A percentile compares a stretch with the other conserved stretches of the same genome.
These are phyloP conservation scores for Pseudogymnoascus sp. DNA, from an alignment of 2,329 filamentous ascomycete genomes.

Conservation along the genomic window DNA sequence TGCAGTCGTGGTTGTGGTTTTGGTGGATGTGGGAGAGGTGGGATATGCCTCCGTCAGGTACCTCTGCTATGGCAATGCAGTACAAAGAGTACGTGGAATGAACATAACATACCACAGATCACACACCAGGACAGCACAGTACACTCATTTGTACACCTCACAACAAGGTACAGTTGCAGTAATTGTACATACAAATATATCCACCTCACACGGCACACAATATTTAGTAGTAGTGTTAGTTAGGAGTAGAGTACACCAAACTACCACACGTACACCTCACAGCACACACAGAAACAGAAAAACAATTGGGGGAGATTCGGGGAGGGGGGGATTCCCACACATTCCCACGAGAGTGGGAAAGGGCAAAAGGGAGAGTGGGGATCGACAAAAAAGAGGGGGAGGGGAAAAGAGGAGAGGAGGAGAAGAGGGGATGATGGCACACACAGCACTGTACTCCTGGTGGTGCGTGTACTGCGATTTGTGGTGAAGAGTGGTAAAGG, in stretches of 20 bases:
- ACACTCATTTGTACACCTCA: background rate
- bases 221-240: background rate
- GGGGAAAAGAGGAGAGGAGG: background rate
- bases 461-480: background rate
- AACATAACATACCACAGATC: background rate
- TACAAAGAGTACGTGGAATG: background rate
- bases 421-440: background rate
- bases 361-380: background rate
- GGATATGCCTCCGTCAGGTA: background rate
- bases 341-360: background rate
- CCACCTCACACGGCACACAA: background rate
- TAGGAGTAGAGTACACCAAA: background rate
- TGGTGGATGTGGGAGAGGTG: background rate
- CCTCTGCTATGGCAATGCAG: background rate
- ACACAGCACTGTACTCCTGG: background rate
- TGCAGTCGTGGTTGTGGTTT: background rate
- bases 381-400: background rate
- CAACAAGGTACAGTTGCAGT: background rate
- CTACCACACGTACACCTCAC: background rate
- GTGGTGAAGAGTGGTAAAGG: background rate
- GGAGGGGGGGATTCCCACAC: background rate
- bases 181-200: background rate
- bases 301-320: too few species aligned
- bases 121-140: background rate
- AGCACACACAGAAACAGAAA: too few species aligned